Percentiles rank a stretch among this genome's conserved stretches.
phyloP scores from a whole-genome alignment of 139 green algal genomes.

The Chlamydomonas schloesseri region DNA sequence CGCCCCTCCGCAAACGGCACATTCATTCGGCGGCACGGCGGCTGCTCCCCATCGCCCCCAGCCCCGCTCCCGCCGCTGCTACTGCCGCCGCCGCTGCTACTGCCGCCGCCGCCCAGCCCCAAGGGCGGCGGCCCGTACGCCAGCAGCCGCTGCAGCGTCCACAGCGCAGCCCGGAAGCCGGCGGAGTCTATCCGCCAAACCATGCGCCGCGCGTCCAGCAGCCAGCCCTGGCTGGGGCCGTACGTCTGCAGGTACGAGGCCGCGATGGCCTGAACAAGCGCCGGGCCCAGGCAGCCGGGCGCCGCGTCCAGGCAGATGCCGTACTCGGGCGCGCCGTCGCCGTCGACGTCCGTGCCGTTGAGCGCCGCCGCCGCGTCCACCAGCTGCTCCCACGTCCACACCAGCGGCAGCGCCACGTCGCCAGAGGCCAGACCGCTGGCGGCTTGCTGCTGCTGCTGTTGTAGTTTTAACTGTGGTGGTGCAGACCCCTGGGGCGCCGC shows the following conservation, averaged over 20 bases:
- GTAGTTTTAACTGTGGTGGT: no score
- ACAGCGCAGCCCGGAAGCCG: neutral
- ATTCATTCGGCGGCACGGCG: constrained; percentile 1
- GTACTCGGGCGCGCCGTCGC: constrained; percentile 17
- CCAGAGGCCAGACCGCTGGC: no score
- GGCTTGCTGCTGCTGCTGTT: no score
- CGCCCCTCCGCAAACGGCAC: constrained; percentile 20
- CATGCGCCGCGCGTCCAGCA: constrained; percentile 10
- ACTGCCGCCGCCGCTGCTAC: neutral
- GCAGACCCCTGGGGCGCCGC: no score
- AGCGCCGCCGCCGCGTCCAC: constrained; percentile 29
- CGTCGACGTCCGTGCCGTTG: constrained; percentile 38
- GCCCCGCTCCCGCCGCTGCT: neutral
- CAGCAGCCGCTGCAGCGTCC: constrained; percentile 38
- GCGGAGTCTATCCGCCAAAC: constrained; percentile 6
- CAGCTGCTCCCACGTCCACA: constrained; percentile 35
- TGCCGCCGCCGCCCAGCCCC: neutral
- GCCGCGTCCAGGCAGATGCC: constrained; percentile 20
- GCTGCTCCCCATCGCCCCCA: neutral
- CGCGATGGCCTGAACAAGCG: constrained; percentile 12
- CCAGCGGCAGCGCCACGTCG: neutral
- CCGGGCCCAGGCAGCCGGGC: constrained; percentile 13
- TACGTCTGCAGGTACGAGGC: constrained; percentile 34
- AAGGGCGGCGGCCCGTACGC: neutral
- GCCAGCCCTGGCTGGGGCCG: neutral